Percentiles rank a stretch among this genome's conserved stretches.
Evolutionary conservation across 768 basidiomycete genomes (phyloP).

Genomic region (Trametes maxima): DNA sequence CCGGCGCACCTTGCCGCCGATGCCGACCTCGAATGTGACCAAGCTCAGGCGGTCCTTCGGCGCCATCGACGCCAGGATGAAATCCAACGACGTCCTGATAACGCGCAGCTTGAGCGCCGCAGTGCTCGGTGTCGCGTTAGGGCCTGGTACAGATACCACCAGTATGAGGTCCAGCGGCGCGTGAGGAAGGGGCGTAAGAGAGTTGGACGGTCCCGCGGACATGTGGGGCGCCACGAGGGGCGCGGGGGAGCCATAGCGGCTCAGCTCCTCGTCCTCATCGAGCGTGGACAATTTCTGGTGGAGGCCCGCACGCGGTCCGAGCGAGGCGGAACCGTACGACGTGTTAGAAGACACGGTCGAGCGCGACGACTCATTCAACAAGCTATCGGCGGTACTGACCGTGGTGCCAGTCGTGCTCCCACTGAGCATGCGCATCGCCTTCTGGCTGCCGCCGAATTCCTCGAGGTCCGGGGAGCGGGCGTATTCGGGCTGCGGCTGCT

Average conservation of each 20-base stretch:
- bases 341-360: constrained; percentile 77
- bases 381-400: constrained; percentile 59
- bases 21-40: constrained; percentile 91
- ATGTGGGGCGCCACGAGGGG: constrained; percentile 70
- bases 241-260: constrained; percentile 50
- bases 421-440: constrained; percentile 79
- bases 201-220: constrained; percentile 76
- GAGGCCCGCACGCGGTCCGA: constrained; percentile 21
- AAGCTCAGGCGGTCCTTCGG: constrained; percentile 81
- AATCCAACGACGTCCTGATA: constrained; percentile 86
- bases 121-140: constrained; percentile 70
- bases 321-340: constrained; percentile 54
- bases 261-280: constrained; percentile 71
- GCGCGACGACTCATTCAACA: constrained; percentile 61
- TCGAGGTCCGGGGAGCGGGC: constrained; percentile 49
- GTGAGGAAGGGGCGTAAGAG: constrained; percentile 79
- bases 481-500: constrained; percentile 28
- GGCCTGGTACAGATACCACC: constrained; percentile 83
- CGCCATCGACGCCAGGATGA: constrained; percentile 76
- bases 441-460: constrained; percentile 77
- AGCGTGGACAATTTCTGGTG: constrained; percentile 62
- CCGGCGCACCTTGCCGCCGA: constrained; percentile 80
- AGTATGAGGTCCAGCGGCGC: constrained; percentile 91
- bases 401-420: constrained; percentile 70
- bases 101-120: constrained; percentile 87